Base-by-base conservation (phyloP, 2,329 filamentous ascomycete genomes). In the Metarhizium sp. region DNA sequence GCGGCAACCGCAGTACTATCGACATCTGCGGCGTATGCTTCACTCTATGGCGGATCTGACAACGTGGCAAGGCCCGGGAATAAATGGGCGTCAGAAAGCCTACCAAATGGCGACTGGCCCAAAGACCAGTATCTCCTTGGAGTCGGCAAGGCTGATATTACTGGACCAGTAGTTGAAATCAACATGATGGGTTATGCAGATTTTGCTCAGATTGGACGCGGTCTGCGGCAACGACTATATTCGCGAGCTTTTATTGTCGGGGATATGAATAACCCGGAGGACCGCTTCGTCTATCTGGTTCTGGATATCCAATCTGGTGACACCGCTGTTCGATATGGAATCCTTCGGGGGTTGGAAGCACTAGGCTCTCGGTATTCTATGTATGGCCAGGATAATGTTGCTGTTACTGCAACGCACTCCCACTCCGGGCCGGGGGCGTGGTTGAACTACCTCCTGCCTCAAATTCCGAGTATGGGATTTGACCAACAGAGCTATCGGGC, bases 141-240 rank as follows among this genome's bases (percentile, higher is more conserved):
- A 3, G 76, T 75, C 13, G 78, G 78, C 47, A 80, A 79, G 60
- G 78, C 73, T 16, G 78, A 81, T 61, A 78, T 81, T 59, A 81
- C 78, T 1, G 78, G 88, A 4, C 90, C 90, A 0, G 88, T 94
- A 5, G 90, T 92, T 32, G 90, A 96, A 71, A 84, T 96, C 71
- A 90, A 90, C 66, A 81, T 96, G 70, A 94, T 92, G 78, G 92
- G 92, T 58, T 95, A 95, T 73, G 90, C 91, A 32, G 84, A 89
- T 67, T 75, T 83, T 14, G 81, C 80, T 47, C 92, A 96, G 71
- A 72, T 88, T n/a, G 92, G 92, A 49, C 84, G 83, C 6, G 92
- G 92, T 30, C 74, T 96, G 50, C 85, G 90, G 48, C 92, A 96
- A 72, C 81, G 92, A 55, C 76, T 96, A 25, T 92, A 92, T 71